Base-by-base conservation (phyloP, 1,284 basidiomycete genomes). In the Tylopilus orsonianus region DNA sequence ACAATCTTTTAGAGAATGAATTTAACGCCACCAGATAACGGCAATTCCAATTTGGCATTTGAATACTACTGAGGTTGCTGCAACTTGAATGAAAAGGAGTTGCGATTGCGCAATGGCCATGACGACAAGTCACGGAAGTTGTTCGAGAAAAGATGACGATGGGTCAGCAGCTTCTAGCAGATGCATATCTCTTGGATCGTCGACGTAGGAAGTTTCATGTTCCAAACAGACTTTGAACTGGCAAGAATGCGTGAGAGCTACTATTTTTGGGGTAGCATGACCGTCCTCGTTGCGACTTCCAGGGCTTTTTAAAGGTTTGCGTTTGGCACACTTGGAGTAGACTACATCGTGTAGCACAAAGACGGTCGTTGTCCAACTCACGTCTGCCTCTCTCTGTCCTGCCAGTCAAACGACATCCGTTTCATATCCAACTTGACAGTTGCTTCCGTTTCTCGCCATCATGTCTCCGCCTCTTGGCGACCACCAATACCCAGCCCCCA, bases 11-110 rank as follows among this genome's bases (percentile, higher is more conserved):
- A 53, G 39, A 44, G 52, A 50, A 53, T 52, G 59, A 63, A 59
- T 53, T 59, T 43, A 23, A 53, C 63, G 59, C 65, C 63, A 63
- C 63, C 4, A 50, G 61, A 66, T 67, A 67, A 50, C 53, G 49
- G 44, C 34, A 42, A 48, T 53, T 64, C 52, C 43, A 47, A 50
- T 49, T 41, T 41, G 44, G 43, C 32, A 58, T 60, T 62, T 61
- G 57, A 50, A 67, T 55, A 49, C 41, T 50, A 35, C 24, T 41
- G 48, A 44, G 45, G 43, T 39, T 41, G 46, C 36, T 22, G 34
- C 34, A 49, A 56, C 41, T n/a, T n/a, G n/a, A n/a, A n/a, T n/a
- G n/a, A n/a, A 44, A 42, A 10, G 46, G 52, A 44, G 44, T 37
- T 34, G 50, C 45, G 49, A 53, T 44, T 52, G 43, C 44, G 24